Conservation (phyloP, 345 rosid species). For the Euphorbia peplus region DNA sequence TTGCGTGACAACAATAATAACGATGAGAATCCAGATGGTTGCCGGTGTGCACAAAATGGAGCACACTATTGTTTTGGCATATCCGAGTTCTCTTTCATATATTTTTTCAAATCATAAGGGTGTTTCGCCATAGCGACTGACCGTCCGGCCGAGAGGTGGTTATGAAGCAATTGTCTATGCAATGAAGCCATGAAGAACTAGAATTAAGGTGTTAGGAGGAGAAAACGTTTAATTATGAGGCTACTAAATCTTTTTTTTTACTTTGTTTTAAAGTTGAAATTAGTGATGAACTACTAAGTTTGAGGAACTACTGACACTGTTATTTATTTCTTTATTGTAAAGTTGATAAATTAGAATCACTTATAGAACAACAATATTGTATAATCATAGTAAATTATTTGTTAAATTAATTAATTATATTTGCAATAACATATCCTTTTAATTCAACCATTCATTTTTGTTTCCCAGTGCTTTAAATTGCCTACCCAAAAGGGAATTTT, state of each 20-base stretch:
- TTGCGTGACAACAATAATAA: no score
- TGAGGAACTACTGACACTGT: constrained; percentile 15
- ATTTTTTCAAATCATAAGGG: constrained; percentile 9
- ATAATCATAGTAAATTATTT: constrained; percentile 24
- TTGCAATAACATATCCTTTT: not conserved
- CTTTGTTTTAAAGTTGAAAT: not conserved
- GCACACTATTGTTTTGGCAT: not conserved
- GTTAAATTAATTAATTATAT: constrained; percentile 13
- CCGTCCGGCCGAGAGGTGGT: not conserved
- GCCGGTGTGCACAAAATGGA: not conserved
- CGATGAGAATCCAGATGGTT: not conserved
- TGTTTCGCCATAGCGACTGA: not conserved
- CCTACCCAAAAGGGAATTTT: no score
- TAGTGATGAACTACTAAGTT: constrained; percentile 5
- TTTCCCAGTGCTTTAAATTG: no score
- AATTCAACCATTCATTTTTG: no score
- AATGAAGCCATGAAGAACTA: not conserved
- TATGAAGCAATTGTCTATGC: not conserved
- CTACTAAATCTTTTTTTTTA: not conserved
- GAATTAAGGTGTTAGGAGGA: constrained; percentile 13
- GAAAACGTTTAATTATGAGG: constrained; percentile 10
- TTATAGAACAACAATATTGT: constrained; percentile 12
- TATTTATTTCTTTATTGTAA: constrained; percentile 27
- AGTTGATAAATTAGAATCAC: constrained; percentile 21
- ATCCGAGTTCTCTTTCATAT: constrained; percentile 6